Conservation (phyloP, 2,329 filamentous ascomycete species). For the Neonectria ditissima region DNA sequence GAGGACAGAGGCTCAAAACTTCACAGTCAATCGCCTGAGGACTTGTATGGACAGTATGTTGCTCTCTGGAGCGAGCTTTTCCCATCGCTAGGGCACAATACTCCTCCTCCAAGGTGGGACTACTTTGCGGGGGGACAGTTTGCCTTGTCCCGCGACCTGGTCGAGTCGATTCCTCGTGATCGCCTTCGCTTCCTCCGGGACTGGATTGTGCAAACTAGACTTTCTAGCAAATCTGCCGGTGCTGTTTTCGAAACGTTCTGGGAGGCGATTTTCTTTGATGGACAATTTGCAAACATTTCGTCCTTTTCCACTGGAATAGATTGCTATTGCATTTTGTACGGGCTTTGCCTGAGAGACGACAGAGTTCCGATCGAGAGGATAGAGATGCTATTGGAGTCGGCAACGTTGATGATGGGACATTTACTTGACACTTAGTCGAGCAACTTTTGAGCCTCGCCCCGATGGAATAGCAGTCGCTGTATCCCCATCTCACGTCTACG, state of each 20-base stretch:
- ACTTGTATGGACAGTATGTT: constrained; percentile 1
- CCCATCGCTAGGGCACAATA: neutral
- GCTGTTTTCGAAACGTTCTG: constrained; percentile 20
- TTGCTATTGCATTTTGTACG: constrained; percentile 18
- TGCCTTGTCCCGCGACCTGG: constrained; percentile 9
- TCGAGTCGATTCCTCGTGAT: constrained; percentile 3
- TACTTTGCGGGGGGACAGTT: constrained; percentile 13
- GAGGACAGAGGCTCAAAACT: neutral
- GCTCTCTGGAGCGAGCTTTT: constrained; percentile 9
- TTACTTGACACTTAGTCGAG: too few relatives aligned
- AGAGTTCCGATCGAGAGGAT: constrained; percentile 4
- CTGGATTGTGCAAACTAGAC: constrained; percentile 10
- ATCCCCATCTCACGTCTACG: too few relatives aligned
- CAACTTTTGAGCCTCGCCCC: too few relatives aligned
- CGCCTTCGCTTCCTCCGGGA: constrained; percentile 7
- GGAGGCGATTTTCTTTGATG: constrained; percentile 8
- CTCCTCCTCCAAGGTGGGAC: constrained; percentile 1
- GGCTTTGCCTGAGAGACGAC: constrained; percentile 2
- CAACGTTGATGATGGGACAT: constrained; percentile 21
- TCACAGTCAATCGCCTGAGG: neutral
- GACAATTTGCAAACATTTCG: neutral
- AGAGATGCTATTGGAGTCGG: constrained; percentile 6
- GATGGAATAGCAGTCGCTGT: too few relatives aligned
- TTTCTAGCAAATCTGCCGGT: constrained; percentile 9
- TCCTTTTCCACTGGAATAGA: neutral